Conservation (phyloP, 306 rosid species). For the Pachyrhizus erosus region DNA sequence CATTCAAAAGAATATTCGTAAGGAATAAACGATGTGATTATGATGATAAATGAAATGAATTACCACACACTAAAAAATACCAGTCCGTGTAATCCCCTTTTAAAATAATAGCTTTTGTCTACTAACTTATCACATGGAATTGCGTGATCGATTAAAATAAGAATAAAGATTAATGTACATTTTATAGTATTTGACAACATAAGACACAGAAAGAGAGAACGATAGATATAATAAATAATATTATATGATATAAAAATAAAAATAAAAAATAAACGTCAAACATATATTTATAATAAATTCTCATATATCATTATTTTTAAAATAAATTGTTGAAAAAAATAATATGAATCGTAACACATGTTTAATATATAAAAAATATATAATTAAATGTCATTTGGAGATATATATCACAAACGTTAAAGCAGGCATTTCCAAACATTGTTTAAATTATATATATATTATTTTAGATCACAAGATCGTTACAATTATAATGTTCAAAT, state of each 20-base stretch:
- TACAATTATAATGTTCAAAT: no score
- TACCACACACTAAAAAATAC: background rate
- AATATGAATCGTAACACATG: background rate
- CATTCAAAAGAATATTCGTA: constrained; percentile 43
- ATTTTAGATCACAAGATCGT: no score
- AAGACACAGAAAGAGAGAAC: no score
- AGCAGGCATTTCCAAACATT: background rate
- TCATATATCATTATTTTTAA: no score
- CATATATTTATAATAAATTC: no score
- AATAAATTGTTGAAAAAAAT: background rate
- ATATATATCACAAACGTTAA: background rate
- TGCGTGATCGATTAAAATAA: background rate
- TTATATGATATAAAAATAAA: no score
- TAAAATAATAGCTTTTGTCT: background rate
- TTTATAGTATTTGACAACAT: background rate
- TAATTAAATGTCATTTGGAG: no score
- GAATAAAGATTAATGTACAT: background rate
- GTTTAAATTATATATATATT: background rate
- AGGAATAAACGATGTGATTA: constrained; percentile 22
- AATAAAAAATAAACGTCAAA: no score
- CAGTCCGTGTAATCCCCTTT: no score
- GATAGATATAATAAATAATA: no score
- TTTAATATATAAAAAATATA: no score
- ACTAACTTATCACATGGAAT: background rate
- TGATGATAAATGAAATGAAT: background rate